Evolutionary conservation across 1,139 yeast species (phyloP), one percentile per base, ranked within the genome.

Genomic region (Yamadazyma conglobata): DNA sequence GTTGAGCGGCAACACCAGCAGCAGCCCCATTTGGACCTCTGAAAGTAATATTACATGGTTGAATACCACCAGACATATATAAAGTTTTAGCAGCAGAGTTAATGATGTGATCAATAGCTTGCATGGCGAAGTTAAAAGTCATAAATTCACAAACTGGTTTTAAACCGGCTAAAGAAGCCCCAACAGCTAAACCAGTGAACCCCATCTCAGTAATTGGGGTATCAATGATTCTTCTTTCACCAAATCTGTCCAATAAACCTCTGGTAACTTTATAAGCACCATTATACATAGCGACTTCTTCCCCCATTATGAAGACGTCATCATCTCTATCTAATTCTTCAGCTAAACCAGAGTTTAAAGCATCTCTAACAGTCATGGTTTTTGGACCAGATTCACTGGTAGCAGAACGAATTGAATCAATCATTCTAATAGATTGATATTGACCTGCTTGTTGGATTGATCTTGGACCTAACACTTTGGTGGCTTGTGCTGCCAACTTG

Each of bases 21-120:
- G 98, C 96, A 31, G 98, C 96, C 65, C 98, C 99, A 64, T 93
- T 93, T 42, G 98, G 97, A 54, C 98, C 98, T 68, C 98, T 83
- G 76, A 93, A 93, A 32, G 95, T 89, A 55, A 91, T 86, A 65
- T 86, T 89, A 73, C 96, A 89, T 41, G 89, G 89, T 67, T 89
- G 96, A 44, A 80, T 84, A 72, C 99, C 99, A 60, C 99, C 99
- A 42, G 96, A 85, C 99, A 91, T 91, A 71, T 91, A 91, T 65
- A 80, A 86, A 29, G 98, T 91, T 75, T 91, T 93, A 40, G 97
- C 99, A 39, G 96, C 98, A 36, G 97, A 89, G 76, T 91, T 91
- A 66, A 91, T 77, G 61, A 91, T 91, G 50, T 91, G 98, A 64
- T 91, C 99, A 60, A 91, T 91, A 46, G 98, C 85, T 72, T 91